Evolutionary conservation across 192 early-diverging fungal genomes (phyloP), one percentile per base, ranked within the genome.

Genomic region (Piromyces sp.): DNA sequence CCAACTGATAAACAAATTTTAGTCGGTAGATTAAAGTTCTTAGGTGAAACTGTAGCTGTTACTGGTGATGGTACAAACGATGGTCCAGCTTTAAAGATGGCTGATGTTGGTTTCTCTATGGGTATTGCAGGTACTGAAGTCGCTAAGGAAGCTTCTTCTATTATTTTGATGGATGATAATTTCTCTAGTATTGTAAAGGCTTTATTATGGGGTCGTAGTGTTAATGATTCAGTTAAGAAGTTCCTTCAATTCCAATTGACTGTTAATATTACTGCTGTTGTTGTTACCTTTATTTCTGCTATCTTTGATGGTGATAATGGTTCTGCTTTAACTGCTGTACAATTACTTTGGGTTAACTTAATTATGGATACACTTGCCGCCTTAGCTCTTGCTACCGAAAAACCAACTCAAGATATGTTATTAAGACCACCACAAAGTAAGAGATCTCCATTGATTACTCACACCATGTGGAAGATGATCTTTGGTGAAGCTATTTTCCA

Each of bases 61-160:
- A 99, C 97, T 51, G 98, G 98, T 31, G 98, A 99, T 88, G 98
- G 98, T 15, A 98, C 98, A n/a, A 99, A 99, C 86, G 98, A 99
- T 85, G 98, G 82, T 0, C 94, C 94, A 22, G 98, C 98, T 14
- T 87, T 99, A 79, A 95, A 95, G 84, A 87, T 91, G 79, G 95
- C 98, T 79, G 96, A 98, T 84, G 96, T 99, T 42, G 98, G 98
- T 15, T 99, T 99, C 86, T 92, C 92, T 31, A 99, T 99, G 98
- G 98, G 98, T 30, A 99, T 99, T 86, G 93, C 98, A 13, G 98
- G 98, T 37, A 99, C 97, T 13, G 97, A 98, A 85, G 97, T 99
- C 26, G 98, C 98, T 79, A 99, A 99, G 87, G 98, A 99, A 86
- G 98, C 98, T 1, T 97, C 95, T n/a, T 91, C 93, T 30, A 98